Conservation (phyloP, 352 stramenopile genomes). For the Phytophthora pluvialis region DNA sequence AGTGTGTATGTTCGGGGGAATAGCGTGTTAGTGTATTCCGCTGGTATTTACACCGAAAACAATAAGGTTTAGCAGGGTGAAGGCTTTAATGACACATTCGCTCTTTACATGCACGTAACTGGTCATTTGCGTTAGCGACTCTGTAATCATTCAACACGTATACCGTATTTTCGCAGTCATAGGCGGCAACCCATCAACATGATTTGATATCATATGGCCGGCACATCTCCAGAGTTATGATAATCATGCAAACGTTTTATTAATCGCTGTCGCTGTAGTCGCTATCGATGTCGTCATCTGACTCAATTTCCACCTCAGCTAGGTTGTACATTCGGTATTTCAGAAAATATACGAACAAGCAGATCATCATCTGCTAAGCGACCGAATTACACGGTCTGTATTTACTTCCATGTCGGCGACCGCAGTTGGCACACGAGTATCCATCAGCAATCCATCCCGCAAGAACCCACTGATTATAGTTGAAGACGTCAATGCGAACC, state of each 20-base stretch:
- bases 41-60: no score
- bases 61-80: no score
- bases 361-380: no score
- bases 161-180: slow-evolving; percentile 11
- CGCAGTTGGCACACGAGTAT: not conserved
- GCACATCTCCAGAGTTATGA: not conserved
- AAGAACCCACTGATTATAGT: slow-evolving; percentile 12
- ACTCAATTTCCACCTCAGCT: slow-evolving; percentile 6
- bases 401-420: not conserved
- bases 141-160: no score
- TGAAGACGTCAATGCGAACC: not conserved
- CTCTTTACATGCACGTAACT: no score
- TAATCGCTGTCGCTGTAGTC: slow-evolving; percentile 3
- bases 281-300: slow-evolving; percentile 2
- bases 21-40: no score
- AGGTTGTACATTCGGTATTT: not conserved
- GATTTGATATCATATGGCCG: not conserved
- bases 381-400: not conserved
- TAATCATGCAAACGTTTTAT: not conserved
- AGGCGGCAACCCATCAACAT: not conserved
- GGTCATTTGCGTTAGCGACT: no score
- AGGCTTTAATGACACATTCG: no score
- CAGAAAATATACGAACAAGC: no score
- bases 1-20: no score
- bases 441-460: slow-evolving; percentile 7